phyloP scores from a whole-genome alignment of 371 early-diverging fungal species.

The Mortierella sp. region DNA sequence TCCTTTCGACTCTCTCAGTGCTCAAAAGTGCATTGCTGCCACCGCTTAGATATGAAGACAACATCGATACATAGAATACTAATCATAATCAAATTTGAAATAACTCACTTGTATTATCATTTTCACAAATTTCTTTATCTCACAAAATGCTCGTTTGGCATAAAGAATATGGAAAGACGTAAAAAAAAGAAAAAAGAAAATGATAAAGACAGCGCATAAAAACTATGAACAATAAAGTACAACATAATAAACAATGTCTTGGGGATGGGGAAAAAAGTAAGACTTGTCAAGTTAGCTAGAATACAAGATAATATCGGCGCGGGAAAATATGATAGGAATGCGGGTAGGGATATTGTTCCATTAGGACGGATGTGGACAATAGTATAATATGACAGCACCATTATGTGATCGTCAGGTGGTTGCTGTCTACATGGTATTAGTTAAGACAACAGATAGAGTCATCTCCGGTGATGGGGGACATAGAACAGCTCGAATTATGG shows the following conservation, averaged over 20 bases:
- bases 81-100: too few relatives aligned
- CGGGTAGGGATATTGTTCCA: background rate
- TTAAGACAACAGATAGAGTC: background rate
- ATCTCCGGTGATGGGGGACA: background rate
- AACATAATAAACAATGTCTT: background rate
- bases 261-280: background rate
- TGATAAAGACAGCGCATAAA: background rate
- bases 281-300: constrained; percentile 5
- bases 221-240: constrained; percentile 24
- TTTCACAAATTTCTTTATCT: too few relatives aligned
- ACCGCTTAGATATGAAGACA: too few relatives aligned
- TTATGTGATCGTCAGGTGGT: background rate
- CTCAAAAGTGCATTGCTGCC: too few relatives aligned
- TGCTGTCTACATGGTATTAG: background rate
- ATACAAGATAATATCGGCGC: constrained; percentile 13
- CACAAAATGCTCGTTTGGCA: background rate
- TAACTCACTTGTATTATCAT: too few relatives aligned
- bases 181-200: background rate
- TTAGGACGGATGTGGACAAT: background rate
- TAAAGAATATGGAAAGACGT: background rate
- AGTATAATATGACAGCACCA: background rate
- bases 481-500: background rate
- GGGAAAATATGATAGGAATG: background rate
- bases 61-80: too few relatives aligned
- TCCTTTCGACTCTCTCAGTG: too few relatives aligned